Base-by-base conservation (phyloP, 495 filamentous ascomycete genomes). In the Lasiosphaeria miniovina region DNA sequence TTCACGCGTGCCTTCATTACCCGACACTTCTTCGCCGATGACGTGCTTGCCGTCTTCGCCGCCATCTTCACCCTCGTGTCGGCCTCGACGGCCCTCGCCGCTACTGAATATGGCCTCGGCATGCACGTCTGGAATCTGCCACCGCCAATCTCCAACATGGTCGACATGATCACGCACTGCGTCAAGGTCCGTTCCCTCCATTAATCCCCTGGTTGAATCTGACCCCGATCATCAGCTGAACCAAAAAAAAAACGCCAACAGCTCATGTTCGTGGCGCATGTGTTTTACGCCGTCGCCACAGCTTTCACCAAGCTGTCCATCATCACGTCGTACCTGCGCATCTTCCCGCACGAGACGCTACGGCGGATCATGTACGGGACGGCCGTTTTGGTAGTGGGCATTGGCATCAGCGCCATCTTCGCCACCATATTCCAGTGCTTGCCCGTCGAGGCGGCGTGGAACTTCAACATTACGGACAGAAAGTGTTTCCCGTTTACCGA, bases 351-450 rank as follows among this genome's bases (percentile, higher is more conserved):
- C 36, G 53, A 62, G 7, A 8, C 43, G 0, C 61, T 72, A 0
- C 62, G 69, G 15, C 56, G 56, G 6, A 46, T 66, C 11, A 31
- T 72, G 2, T 60, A 56, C 52, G 65, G 17, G 7, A 54, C 63
- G 8, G 62, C 35, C 0, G 54, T 75, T n/a, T 62, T 75, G 1
- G 60, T 79, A 32, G 49, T 60, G 4, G 77, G 74, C 58, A 64
- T 74, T 6, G 64, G 68, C 31, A 64, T 77, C 34, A 70, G 69
- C 49, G 75, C 76, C 59, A 73, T 79, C 38, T 72, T 77, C 33
- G 68, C 74, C 8, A 77, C 73, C 33, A 68, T 82, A 43, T 76
- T 82, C 52, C 76, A 80, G 60, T 84, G 80, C 59, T 66, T 49
- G 0, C 80, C 77, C 0, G 67, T 83, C 17, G 38, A 69, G 36